Percentiles rank a stretch among this genome's conserved stretches.
Conservation (phyloP, 306 rosid genomes). For the Sphenostylis stenocarpa region DNA sequence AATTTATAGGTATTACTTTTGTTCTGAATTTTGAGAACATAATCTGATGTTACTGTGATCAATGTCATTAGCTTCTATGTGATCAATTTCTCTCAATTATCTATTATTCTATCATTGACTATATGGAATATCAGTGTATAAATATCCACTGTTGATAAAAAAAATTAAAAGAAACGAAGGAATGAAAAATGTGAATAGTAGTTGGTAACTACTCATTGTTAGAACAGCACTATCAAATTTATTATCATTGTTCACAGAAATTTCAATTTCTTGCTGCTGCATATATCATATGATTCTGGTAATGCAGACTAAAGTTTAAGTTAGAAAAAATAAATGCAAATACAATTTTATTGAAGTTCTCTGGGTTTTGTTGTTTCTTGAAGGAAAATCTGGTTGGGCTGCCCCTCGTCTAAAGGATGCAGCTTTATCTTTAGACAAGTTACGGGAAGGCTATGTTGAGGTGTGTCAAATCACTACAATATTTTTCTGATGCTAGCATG, state of each 20-base stretch:
- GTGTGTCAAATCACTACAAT: constrained; percentile 45
- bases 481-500: constrained; percentile 13
- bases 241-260: not conserved
- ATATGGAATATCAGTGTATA: constrained; percentile 9
- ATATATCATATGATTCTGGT: constrained; percentile 5
- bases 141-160: not conserved
- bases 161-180: too few species aligned
- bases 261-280: not conserved
- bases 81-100: not conserved
- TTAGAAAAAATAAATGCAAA: constrained; percentile 7
- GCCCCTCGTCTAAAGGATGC: constrained; percentile 97
- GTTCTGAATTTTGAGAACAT: constrained; percentile 4
- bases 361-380: constrained; percentile 23
- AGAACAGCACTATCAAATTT: not conserved
- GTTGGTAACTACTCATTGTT: too few species aligned
- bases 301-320: constrained; percentile 13
- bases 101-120: constrained; percentile 8
- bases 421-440: constrained; percentile 72
- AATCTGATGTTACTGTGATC: not conserved
- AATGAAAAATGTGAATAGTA: not conserved
- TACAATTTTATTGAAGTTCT: constrained; percentile 12
- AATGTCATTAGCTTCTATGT: not conserved
- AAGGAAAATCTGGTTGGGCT: constrained; percentile 90
- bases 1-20: constrained; percentile 69
- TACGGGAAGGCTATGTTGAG: constrained; percentile 87